phyloP scores from a whole-genome alignment of 2,329 filamentous ascomycete genomes.

The Epichloe amarillans region DNA sequence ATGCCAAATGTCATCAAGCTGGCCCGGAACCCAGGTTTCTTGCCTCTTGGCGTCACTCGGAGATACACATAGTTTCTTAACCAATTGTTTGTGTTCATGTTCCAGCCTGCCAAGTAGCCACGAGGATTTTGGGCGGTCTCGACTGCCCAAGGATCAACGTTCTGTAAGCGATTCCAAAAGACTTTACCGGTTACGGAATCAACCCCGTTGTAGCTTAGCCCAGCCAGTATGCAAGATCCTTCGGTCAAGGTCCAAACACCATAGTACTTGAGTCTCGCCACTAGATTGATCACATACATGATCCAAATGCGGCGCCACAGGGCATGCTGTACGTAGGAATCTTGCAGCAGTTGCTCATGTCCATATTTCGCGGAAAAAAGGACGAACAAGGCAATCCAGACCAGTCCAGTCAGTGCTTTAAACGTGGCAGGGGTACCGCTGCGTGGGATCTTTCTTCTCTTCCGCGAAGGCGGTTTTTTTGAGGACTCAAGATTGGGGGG shows the following conservation, averaged over 20 bases:
- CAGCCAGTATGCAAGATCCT: slow-evolving; percentile 84
- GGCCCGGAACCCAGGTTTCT: slow-evolving; percentile 91
- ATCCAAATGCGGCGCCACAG: slow-evolving; percentile 64
- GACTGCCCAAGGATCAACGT: slow-evolving; percentile 74
- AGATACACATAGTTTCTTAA: slow-evolving; percentile 91
- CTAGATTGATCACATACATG: slow-evolving; percentile 73
- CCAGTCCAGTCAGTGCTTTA: slow-evolving; percentile 59
- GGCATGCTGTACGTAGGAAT: slow-evolving; percentile 51
- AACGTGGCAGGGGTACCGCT: slow-evolving; percentile 73
- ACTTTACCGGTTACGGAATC: slow-evolving; percentile 75
- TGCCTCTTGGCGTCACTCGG: slow-evolving; percentile 84
- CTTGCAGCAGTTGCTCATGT: slow-evolving; percentile 47
- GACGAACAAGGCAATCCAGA: slow-evolving; percentile 71
- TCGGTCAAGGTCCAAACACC: slow-evolving; percentile 91
- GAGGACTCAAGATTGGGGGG: slow-evolving; percentile 68
- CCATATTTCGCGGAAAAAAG: slow-evolving; percentile 57
- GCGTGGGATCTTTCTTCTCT: slow-evolving; percentile 83
- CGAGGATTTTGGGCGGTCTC: slow-evolving; percentile 90
- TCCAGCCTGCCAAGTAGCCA: slow-evolving; percentile 85
- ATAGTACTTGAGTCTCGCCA: slow-evolving; percentile 84
- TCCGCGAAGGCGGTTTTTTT: slow-evolving; percentile 73
- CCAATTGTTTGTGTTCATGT: slow-evolving; percentile 98
- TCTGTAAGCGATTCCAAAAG: slow-evolving; percentile 77
- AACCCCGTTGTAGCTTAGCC: slow-evolving; percentile 87
- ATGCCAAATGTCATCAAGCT: slow-evolving; percentile 92